Percentiles rank a stretch among this genome's conserved stretches.
These are phyloP conservation scores for Dactylonectria macrodidyma DNA, from an alignment of 2,329 filamentous ascomycete species.

Conservation along the genomic window DNA sequence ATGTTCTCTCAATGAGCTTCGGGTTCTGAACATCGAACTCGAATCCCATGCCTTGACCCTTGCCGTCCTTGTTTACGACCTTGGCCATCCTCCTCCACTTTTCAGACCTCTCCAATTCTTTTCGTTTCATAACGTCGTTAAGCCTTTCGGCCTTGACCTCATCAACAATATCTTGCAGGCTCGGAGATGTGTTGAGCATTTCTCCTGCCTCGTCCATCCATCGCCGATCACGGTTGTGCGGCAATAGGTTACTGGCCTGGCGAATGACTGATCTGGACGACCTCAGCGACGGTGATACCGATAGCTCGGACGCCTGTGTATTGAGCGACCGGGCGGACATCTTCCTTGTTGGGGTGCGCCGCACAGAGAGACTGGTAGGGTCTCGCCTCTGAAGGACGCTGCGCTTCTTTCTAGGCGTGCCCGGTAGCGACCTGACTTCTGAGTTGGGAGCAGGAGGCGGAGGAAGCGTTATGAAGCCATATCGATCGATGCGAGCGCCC, in stretches of 20 bases:
- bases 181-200: constrained; percentile 74
- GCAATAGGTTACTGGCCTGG: constrained; percentile 71
- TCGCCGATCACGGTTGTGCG: constrained; percentile 72
- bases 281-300: constrained; percentile 63
- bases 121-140: constrained; percentile 71
- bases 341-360: constrained; percentile 66
- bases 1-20: constrained; percentile 92
- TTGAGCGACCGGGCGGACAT: constrained; percentile 71
- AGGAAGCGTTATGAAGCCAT: constrained; percentile 74
- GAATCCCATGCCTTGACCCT: constrained; percentile 72
- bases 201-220: constrained; percentile 77
- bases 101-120: constrained; percentile 74
- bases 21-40: constrained; percentile 84
- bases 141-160: constrained; percentile 68
- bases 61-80: constrained; percentile 64
- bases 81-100: constrained; percentile 80
- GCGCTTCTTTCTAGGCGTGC: constrained; percentile 61
- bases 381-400: constrained; percentile 61
- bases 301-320: constrained; percentile 69
- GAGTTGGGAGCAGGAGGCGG: constrained; percentile 60
- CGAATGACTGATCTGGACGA: constrained; percentile 70
- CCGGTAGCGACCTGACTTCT: constrained; percentile 59
- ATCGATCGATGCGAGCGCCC: constrained; percentile 74
- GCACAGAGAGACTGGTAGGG: constrained; percentile 55
- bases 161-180: constrained; percentile 69